These are phyloP conservation scores for Calonectria naviculata DNA, from an alignment of 2,329 filamentous ascomycete species.

Conservation along the genomic window DNA sequence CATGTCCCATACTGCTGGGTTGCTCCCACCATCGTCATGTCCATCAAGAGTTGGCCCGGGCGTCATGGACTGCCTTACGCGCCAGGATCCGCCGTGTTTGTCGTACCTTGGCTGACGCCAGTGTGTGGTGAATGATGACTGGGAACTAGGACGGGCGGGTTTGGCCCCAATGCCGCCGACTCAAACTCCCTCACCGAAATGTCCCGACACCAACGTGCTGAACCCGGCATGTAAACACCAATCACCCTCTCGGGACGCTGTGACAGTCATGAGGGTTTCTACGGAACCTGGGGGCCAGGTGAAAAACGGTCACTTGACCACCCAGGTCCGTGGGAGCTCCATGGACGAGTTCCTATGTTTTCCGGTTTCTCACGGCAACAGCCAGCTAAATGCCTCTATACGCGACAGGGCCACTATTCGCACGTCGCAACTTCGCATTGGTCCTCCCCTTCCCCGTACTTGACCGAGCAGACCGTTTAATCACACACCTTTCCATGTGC, in stretches of 20 bases:
- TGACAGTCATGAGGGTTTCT: not conserved
- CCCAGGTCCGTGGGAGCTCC: not conserved
- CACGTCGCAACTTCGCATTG: not conserved
- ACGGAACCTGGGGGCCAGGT: not conserved
- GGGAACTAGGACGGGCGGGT: not conserved
- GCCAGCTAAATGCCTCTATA: not conserved
- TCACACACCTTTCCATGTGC: not conserved
- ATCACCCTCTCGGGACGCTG: not conserved
- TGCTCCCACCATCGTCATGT: not conserved
- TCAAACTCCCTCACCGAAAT: not conserved
- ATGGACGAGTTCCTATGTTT: not conserved
- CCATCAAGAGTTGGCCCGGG: not conserved
- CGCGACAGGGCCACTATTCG: not conserved
- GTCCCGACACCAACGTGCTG: not conserved
- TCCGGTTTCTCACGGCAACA: conserved; percentile 9
- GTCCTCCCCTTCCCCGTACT: not conserved
- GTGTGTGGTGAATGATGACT: not conserved
- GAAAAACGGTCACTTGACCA: not conserved
- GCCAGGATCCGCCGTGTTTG: not conserved
- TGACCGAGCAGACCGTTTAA: not conserved
- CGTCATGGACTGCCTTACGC: not conserved
- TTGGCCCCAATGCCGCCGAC: not conserved
- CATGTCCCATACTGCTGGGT: conserved; percentile 1
- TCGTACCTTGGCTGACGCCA: not conserved
- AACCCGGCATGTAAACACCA: not conserved